Conservation (phyloP, 192 early-diverging fungal species). For the Chytriomyces confervae region DNA sequence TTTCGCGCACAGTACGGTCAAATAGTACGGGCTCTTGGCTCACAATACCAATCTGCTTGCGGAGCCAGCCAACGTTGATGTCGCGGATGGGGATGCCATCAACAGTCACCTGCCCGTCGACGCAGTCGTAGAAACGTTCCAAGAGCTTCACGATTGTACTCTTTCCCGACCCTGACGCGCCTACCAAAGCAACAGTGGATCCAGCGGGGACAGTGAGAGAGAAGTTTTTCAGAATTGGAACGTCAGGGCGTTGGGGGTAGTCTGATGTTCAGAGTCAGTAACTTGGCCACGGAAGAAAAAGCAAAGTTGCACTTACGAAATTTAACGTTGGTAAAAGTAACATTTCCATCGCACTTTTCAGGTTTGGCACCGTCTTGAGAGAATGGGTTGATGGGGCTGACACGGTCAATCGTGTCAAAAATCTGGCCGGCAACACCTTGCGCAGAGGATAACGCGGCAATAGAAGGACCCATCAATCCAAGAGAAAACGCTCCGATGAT, state of each 20-base stretch:
- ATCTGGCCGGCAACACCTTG: slow-evolving; percentile 58
- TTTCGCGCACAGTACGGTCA: slow-evolving; percentile 79
- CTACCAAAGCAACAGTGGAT: slow-evolving; percentile 84
- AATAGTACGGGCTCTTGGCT: slow-evolving; percentile 88
- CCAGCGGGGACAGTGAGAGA: slow-evolving; percentile 66
- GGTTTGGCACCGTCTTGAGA: slow-evolving; percentile 41
- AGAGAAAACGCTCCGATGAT: slow-evolving; percentile 58
- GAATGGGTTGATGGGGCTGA: slow-evolving; percentile 52
- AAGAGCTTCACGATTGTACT: slow-evolving; percentile 70
- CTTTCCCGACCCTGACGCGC: slow-evolving; percentile 78
- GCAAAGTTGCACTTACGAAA: slow-evolving; percentile 33
- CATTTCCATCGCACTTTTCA: slow-evolving; percentile 41
- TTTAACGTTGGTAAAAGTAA: slow-evolving; percentile 53
- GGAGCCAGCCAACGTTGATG: slow-evolving; percentile 79
- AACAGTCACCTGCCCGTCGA: slow-evolving; percentile 66
- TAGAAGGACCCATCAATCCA: slow-evolving; percentile 43
- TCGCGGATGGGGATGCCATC: slow-evolving; percentile 82
- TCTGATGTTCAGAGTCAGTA: background rate
- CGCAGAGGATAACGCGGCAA: slow-evolving; percentile 45
- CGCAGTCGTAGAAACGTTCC: slow-evolving; percentile 56
- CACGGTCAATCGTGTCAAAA: slow-evolving; percentile 57
- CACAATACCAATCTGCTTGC: slow-evolving; percentile 88
- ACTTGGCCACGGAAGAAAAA: background rate
- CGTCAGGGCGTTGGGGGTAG: slow-evolving; percentile 69
- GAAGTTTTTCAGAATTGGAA: slow-evolving; percentile 63